Percentiles rank a stretch among this genome's conserved stretches.
phyloP scores from a whole-genome alignment of 768 basidiomycete species.

The Tulasnella sp. region DNA sequence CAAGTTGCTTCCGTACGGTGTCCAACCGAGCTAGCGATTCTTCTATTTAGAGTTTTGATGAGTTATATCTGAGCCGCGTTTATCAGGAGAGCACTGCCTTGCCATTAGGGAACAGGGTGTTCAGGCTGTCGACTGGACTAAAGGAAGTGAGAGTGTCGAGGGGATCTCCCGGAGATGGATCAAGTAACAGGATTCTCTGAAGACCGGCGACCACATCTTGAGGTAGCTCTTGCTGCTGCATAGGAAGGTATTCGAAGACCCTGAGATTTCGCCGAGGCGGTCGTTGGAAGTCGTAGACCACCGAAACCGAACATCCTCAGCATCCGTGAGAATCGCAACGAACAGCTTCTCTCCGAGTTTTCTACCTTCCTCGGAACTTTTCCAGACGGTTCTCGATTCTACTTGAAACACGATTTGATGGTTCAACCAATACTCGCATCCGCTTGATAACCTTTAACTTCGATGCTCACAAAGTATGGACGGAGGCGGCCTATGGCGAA shows the following conservation, averaged over 20 bases:
- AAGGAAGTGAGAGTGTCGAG: slow-evolving; percentile 31
- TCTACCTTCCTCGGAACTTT: not conserved
- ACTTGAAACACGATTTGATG: not conserved
- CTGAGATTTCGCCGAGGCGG: slow-evolving; percentile 4
- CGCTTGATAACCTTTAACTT: not conserved
- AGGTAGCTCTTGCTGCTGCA: slow-evolving; percentile 36
- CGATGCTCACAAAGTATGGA: not conserved
- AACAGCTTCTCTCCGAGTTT: not conserved
- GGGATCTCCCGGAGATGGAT: slow-evolving; percentile 38
- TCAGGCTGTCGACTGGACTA: slow-evolving; percentile 34
- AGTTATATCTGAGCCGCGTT: not conserved
- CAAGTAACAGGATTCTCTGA: slow-evolving; percentile 56
- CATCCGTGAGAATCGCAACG: not conserved
- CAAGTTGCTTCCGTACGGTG: slow-evolving; percentile 57
- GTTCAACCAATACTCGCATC: not conserved
- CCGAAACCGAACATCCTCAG: not conserved
- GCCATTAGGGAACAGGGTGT: slow-evolving; percentile 78
- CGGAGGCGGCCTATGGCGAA: not conserved
- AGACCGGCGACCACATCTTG: slow-evolving; percentile 62
- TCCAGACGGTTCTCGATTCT: not conserved
- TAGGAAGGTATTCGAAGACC: not conserved
- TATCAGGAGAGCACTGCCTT: not conserved
- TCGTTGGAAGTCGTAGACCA: not conserved
- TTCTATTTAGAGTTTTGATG: slow-evolving; percentile 42
- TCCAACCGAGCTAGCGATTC: slow-evolving; percentile 65